phyloP scores from a whole-genome alignment of 495 filamentous ascomycete genomes.

The Lindgomyces ingoldianus region DNA sequence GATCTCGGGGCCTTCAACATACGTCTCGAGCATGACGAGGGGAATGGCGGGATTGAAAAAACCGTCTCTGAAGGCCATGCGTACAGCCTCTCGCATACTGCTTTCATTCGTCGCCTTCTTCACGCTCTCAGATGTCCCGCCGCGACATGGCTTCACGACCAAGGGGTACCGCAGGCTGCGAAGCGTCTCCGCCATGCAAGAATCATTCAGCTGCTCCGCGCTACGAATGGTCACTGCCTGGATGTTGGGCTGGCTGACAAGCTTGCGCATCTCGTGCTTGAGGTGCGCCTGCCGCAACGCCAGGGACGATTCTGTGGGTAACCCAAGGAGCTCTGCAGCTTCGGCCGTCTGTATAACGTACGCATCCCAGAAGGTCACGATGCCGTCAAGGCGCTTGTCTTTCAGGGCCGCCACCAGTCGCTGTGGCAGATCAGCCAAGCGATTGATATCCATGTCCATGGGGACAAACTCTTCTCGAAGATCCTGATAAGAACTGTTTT shows the following conservation, averaged over 20 bases:
- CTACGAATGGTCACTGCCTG: constrained; percentile 33
- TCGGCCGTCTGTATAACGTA: neutral
- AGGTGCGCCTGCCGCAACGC: constrained; percentile 50
- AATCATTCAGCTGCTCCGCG: neutral
- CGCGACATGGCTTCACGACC: constrained; percentile 52
- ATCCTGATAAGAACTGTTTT: constrained; percentile 42
- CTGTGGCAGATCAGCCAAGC: neutral
- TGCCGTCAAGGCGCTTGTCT: constrained; percentile 8
- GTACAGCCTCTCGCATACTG: constrained; percentile 5
- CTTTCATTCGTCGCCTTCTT: constrained; percentile 42
- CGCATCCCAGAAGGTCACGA: constrained; percentile 10
- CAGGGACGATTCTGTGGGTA: constrained; percentile 42
- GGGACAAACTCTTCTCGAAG: constrained; percentile 45
- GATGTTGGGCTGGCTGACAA: constrained; percentile 41
- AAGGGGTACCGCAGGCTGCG: constrained; percentile 44
- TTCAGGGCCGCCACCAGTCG: constrained; percentile 2
- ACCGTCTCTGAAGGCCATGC: constrained; percentile 32
- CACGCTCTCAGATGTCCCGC: constrained; percentile 50
- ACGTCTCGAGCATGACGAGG: constrained; percentile 27
- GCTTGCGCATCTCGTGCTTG: constrained; percentile 48
- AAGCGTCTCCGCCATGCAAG: neutral
- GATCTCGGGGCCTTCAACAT: constrained; percentile 53
- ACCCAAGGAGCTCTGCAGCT: constrained; percentile 25
- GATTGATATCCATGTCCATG: constrained; percentile 30
- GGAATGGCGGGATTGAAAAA: neutral